Base-by-base conservation (phyloP, 305 asterid species). In the Fraxinus greggii region DNA sequence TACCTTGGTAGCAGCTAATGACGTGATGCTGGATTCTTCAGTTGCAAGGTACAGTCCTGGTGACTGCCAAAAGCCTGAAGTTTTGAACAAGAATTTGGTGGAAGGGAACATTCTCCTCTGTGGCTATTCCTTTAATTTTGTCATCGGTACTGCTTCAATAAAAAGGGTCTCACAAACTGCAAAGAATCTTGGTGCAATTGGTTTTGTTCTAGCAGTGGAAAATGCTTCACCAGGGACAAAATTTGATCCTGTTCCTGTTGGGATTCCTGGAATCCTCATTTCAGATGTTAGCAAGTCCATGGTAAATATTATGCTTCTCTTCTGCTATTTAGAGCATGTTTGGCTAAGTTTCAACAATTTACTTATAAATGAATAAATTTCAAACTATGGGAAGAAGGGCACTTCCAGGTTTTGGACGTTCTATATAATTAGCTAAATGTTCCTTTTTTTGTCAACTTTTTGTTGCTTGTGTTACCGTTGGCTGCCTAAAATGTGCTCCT, bases 171-270 rank as follows among this genome's bases (percentile, higher is more conserved):
- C 94, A 0, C 88, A 93, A 85, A 93, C 99, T 73, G 97, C 98
- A 15, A 92, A 86, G 92, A 91, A 85, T 83, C 98, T 97, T 29
- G 98, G 98, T 45, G 99, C 99, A 38, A 90, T 87, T 78, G 99
- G 99, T 80, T 94, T 97, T 48, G 99, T 97, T 87, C 93, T 97
- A 70, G 99, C 97, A 33, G 99, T 97, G 56, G 99, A 97, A 88
- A 97, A 89, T 88, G 92, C 92, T 84, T 92, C 97, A 76, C 98
- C 97, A 1, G 98, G 98, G 65, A 89, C 98, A 56, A 95, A 93
- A 86, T 95, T 90, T 72, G 97, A 94, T 83, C 98, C 99, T 26
- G 96, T 94, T 59, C 99, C 99, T 24, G 90, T 91, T 83, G 87
- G 92, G 40, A 81, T 91, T 83, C 98, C 99, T 0, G 99, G 99